Percentiles rank a stretch among this genome's conserved stretches.
These are phyloP conservation scores for Pestalotiopsis fici DNA, from an alignment of 2,329 filamentous ascomycete species.

Conservation along the genomic window DNA sequence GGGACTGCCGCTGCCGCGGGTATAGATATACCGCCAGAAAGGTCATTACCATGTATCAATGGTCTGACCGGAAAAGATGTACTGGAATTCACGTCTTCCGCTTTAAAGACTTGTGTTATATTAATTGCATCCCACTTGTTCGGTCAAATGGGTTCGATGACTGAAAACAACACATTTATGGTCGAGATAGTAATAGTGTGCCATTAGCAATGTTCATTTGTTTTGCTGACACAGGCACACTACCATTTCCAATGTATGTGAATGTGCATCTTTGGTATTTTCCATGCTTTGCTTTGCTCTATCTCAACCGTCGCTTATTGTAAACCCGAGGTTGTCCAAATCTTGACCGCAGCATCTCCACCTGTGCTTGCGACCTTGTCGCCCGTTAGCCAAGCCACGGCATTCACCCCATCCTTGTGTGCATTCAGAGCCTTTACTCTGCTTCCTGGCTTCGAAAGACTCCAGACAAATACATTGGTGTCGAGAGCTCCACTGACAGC, in stretches of 20 bases:
- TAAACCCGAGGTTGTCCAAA: conserved; percentile 71
- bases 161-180: no score
- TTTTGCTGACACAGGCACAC: no score
- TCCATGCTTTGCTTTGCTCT: neutral
- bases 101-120: no score
- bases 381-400: conserved; percentile 75
- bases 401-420: conserved; percentile 94
- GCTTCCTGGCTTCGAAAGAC: conserved; percentile 78
- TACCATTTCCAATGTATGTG: neutral
- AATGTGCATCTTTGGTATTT: neutral
- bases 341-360: conserved; percentile 86
- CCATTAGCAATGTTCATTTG: no score
- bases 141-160: no score
- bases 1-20: no score
- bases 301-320: conserved; percentile 35
- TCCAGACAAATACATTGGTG: conserved; percentile 93
- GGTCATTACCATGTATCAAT: no score
- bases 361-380: conserved; percentile 76
- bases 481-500: conserved; percentile 85
- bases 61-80: no score
- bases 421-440: conserved; percentile 83
- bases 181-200: no score
- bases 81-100: no score
- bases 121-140: no score
- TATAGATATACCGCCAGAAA: no score